Percentiles rank a stretch among this genome's conserved stretches.
phyloP scores from a whole-genome alignment of 2,329 filamentous ascomycete genomes.

The Colletotrichum melonis region DNA sequence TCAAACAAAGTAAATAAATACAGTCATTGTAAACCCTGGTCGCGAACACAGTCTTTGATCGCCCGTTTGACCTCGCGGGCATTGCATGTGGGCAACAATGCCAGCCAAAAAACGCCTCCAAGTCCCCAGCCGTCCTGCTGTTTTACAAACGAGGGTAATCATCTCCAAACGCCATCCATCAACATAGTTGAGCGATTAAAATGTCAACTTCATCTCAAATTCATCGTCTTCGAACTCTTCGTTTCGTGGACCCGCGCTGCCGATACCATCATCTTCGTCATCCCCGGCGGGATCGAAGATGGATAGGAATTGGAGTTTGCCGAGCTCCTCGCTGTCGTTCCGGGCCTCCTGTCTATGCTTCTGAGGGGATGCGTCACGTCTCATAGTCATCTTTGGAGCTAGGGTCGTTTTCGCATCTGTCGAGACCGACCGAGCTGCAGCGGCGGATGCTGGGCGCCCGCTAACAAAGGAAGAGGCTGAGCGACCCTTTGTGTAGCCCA shows the following conservation, averaged over 20 bases:
- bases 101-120: constrained; percentile 32
- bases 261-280: constrained; percentile 54
- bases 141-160: constrained; percentile 22
- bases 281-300: constrained; percentile 67
- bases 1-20: constrained; percentile 25
- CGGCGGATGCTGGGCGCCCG: constrained; percentile 32
- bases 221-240: constrained; percentile 64
- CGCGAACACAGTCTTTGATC: neutral
- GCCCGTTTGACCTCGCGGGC: constrained; percentile 4
- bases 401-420: neutral
- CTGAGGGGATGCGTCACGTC: constrained; percentile 32
- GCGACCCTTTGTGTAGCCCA: constrained; percentile 87
- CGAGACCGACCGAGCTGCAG: constrained; percentile 24
- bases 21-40: constrained; percentile 12
- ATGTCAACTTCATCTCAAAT: constrained; percentile 63
- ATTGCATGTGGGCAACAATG: constrained; percentile 21
- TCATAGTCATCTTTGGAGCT: constrained; percentile 9
- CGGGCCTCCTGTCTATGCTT: constrained; percentile 30
- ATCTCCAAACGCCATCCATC: constrained; percentile 24
- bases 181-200: neutral
- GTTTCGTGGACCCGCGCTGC: constrained; percentile 37
- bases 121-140: constrained; percentile 5
- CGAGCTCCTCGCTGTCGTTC: constrained; percentile 46
- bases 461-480: constrained; percentile 59
- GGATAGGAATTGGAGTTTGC: constrained; percentile 64